Percentiles rank a stretch among this genome's conserved stretches.
phyloP scores from a whole-genome alignment of 148 eudicot species.

The Bassia scoparia region DNA sequence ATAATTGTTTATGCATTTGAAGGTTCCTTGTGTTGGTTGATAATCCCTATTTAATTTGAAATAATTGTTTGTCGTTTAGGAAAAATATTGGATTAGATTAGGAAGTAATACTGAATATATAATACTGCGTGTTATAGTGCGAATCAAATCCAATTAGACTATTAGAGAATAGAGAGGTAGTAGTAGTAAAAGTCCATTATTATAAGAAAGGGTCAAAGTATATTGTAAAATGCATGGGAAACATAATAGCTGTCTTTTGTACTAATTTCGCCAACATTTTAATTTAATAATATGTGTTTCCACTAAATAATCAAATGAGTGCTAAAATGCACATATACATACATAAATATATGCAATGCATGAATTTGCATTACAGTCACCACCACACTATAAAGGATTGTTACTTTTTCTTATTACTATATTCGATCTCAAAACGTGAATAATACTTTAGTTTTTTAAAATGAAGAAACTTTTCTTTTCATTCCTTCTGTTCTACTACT shows the following conservation, averaged over 20 bases:
- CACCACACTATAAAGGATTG: too few species aligned
- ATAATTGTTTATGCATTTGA: too few species aligned
- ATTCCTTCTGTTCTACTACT: too few species aligned
- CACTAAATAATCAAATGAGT: background rate
- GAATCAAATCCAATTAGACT: conserved; percentile 12
- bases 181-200: too few species aligned
- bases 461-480: too few species aligned
- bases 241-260: conserved; percentile 6
- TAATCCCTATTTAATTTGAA: background rate
- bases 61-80: conserved; percentile 11
- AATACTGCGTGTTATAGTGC: background rate
- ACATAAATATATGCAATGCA: conserved; percentile 1
- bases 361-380: too few species aligned
- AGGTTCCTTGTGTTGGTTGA: background rate
- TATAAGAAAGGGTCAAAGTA: background rate
- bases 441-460: too few species aligned
- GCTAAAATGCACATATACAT: background rate
- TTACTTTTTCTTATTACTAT: too few species aligned
- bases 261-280: background rate
- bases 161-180: too few species aligned
- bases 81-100: background rate
- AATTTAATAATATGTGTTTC: background rate
- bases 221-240: conserved; percentile 2
- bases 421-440: too few species aligned
- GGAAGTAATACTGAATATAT: too few species aligned